Percentiles rank a stretch among this genome's conserved stretches.
Evolutionary conservation across 2,329 filamentous ascomycete species (phyloP).

Genomic region (Sordariomycetes sp.): DNA sequence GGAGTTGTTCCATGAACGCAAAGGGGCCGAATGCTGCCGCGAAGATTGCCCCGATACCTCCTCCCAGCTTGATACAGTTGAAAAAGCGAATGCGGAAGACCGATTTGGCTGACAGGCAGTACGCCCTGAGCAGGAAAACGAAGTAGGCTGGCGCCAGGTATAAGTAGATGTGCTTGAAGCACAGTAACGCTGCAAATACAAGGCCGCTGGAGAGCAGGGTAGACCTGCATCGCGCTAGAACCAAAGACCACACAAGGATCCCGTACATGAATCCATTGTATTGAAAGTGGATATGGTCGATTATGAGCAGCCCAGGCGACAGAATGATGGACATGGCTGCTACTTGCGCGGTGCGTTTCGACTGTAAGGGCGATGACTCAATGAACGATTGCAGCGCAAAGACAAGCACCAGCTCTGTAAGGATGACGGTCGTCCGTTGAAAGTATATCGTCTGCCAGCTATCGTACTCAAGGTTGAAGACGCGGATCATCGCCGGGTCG

Average conservation of each 20-base stretch:
- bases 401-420: constrained; percentile 74
- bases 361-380: constrained; percentile 53
- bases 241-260: constrained; percentile 75
- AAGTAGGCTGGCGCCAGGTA: constrained; percentile 96
- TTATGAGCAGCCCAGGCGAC: constrained; percentile 88
- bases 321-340: constrained; percentile 83
- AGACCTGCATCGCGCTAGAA: constrained; percentile 67
- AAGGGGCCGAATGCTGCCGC: constrained; percentile 86
- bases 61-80: constrained; percentile 77
- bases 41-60: constrained; percentile 63
- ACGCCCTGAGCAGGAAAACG: constrained; percentile 79
- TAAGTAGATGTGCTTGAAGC: constrained; percentile 96
- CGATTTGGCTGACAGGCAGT: constrained; percentile 74
- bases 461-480: constrained; percentile 75
- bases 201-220: constrained; percentile 72
- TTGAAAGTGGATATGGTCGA: constrained; percentile 98
- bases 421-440: constrained; percentile 79
- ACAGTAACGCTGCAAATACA: constrained; percentile 75
- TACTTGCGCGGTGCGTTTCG: constrained; percentile 73
- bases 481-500: constrained; percentile 72
- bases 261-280: constrained; percentile 98
- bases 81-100: constrained; percentile 66
- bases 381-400: constrained; percentile 78
- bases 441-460: constrained; percentile 95
- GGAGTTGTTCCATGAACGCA: constrained; percentile 67